Evolutionary conservation across 2,329 filamentous ascomycete species (phyloP).

Genomic region (Neobulgaria alba): DNA sequence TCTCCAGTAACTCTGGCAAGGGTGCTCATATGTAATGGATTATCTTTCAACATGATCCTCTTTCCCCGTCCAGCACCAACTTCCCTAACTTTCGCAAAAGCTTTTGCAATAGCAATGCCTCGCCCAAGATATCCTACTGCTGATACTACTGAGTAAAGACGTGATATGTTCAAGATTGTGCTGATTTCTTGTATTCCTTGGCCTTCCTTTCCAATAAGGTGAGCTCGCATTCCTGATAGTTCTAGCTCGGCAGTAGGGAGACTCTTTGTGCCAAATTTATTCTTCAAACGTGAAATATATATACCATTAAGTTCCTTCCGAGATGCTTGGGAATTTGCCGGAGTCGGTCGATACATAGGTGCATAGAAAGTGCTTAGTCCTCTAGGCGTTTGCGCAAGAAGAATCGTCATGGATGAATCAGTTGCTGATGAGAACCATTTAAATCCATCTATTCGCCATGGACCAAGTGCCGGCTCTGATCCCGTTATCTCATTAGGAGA

Average conservation of each 20-base stretch:
- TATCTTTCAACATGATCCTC: slow-evolving; percentile 41
- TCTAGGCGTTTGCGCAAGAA: slow-evolving; percentile 51
- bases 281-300: slow-evolving; percentile 59
- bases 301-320: slow-evolving; percentile 54
- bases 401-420: slow-evolving; percentile 53
- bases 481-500: slow-evolving; percentile 17
- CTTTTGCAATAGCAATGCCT: slow-evolving; percentile 47
- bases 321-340: slow-evolving; percentile 2
- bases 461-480: slow-evolving; percentile 37
- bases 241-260: slow-evolving; percentile 67
- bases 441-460: slow-evolving; percentile 56
- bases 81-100: slow-evolving; percentile 48
- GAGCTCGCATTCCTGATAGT: slow-evolving; percentile 51
- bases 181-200: slow-evolving; percentile 60
- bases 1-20: slow-evolving; percentile 46
- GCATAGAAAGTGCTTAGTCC: slow-evolving; percentile 56
- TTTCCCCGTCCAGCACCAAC: slow-evolving; percentile 38
- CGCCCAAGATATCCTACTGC: slow-evolving; percentile 46
- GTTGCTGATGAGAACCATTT: slow-evolving; percentile 66
- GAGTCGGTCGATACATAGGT: slow-evolving; percentile 42
- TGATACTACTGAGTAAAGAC: slow-evolving; percentile 47
- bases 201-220: slow-evolving; percentile 59
- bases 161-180: slow-evolving; percentile 59
- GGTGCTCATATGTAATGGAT: slow-evolving; percentile 48
- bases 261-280: slow-evolving; percentile 61